Evolutionary conservation across 2,329 filamentous ascomycete species (phyloP).

Genomic region (Tolypocladium tundrense): DNA sequence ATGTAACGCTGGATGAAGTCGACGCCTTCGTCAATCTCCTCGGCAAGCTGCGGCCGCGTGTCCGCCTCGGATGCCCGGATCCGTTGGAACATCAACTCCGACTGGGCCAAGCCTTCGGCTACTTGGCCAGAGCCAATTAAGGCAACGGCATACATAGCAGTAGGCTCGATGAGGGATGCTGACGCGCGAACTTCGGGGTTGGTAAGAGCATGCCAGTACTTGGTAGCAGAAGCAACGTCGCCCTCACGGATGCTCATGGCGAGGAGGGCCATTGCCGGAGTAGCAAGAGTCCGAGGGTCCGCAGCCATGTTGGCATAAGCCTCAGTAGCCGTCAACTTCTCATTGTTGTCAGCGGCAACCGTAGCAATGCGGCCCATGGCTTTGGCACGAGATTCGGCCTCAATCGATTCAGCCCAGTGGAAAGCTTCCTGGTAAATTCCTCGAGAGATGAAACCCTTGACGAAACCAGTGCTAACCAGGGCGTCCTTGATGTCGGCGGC

Average conservation of each 20-base stretch:
- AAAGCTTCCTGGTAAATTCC: slow-evolving; percentile 66
- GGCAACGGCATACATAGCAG: slow-evolving; percentile 82
- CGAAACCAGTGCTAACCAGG: slow-evolving; percentile 63
- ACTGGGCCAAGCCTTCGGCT: slow-evolving; percentile 68
- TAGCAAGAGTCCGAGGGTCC: slow-evolving; percentile 36
- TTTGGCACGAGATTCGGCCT: slow-evolving; percentile 44
- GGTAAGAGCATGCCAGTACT: slow-evolving; percentile 70
- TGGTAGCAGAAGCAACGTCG: slow-evolving; percentile 64
- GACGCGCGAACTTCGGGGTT: slow-evolving; percentile 49
- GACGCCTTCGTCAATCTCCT: slow-evolving; percentile 80
- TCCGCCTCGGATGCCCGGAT: slow-evolving; percentile 55
- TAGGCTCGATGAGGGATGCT: slow-evolving; percentile 68
- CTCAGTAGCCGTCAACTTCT: slow-evolving; percentile 55
- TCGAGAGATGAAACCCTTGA: slow-evolving; percentile 64
- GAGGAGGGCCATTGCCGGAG: slow-evolving; percentile 68
- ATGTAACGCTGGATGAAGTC: slow-evolving; percentile 57
- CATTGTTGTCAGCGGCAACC: slow-evolving; percentile 69
- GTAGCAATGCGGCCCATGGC: slow-evolving; percentile 66
- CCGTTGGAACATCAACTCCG: slow-evolving; percentile 77
- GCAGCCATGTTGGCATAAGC: slow-evolving; percentile 52
- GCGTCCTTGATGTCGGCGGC: slow-evolving; percentile 57
- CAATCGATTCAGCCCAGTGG: slow-evolving; percentile 57
- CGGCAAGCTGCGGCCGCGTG: slow-evolving; percentile 45
- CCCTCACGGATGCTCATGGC: slow-evolving; percentile 79
- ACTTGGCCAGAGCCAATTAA: slow-evolving; percentile 78